Percentiles rank a stretch among this genome's conserved stretches.
These are phyloP conservation scores for Vigna hirtella DNA, from an alignment of 306 rosid genomes.

Conservation along the genomic window DNA sequence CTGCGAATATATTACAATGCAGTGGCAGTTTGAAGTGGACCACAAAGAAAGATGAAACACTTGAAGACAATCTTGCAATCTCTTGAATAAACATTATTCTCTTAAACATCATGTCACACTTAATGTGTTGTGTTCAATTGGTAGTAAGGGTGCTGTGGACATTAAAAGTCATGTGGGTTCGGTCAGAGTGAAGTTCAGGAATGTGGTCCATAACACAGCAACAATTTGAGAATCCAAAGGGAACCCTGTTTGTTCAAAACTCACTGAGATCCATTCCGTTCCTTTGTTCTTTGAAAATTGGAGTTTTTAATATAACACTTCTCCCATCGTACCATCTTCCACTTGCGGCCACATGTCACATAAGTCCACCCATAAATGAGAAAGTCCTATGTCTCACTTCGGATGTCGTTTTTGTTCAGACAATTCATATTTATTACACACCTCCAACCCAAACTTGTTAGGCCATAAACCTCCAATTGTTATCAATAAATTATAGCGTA, in stretches of 20 bases:
- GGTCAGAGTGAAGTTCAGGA: slow-evolving; percentile 21
- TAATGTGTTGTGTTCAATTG: slow-evolving; percentile 34
- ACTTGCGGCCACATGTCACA: slow-evolving; percentile 12
- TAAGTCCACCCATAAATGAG: slow-evolving; percentile 29
- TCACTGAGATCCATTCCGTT: slow-evolving; percentile 33
- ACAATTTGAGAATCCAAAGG: slow-evolving; percentile 31
- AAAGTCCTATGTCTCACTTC: slow-evolving; percentile 18
- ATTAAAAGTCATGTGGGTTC: slow-evolving; percentile 41
- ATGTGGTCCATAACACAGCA: slow-evolving; percentile 43
- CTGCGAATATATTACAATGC: not conserved
- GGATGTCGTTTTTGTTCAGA: slow-evolving; percentile 29
- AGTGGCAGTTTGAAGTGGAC: slow-evolving; percentile 38
- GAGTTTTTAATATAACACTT: slow-evolving; percentile 8
- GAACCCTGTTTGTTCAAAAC: slow-evolving; percentile 17
- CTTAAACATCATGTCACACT: slow-evolving; percentile 8
- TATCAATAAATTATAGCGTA: not conserved
- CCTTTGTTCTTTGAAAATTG: slow-evolving; percentile 31
- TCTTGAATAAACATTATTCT: slow-evolving; percentile 20
- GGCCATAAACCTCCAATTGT: not conserved
- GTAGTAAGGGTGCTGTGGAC: not conserved
- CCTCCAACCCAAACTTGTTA: slow-evolving; percentile 10
- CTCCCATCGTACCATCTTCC: slow-evolving; percentile 8
- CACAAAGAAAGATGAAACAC: slow-evolving; percentile 13
- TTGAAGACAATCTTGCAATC: slow-evolving; percentile 38
- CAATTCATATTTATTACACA: slow-evolving; percentile 22